A percentile compares a stretch with the other conserved stretches of the same genome.
Conservation (phyloP, 495 filamentous ascomycete genomes). For the Neurospora pannonica region DNA sequence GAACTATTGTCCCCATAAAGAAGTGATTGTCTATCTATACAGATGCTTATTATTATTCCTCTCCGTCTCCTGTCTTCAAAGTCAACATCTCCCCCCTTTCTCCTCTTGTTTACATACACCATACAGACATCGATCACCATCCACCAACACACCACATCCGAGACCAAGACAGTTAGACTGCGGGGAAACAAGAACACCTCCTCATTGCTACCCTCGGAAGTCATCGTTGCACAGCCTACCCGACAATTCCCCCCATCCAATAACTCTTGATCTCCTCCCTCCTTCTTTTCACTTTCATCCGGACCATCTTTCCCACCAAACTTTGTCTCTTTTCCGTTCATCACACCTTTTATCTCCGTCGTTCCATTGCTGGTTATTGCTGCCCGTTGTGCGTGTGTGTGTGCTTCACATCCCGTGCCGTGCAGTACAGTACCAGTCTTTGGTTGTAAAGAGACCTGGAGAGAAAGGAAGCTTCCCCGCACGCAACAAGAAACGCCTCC, state of each 20-base stretch:
- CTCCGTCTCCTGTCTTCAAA: not conserved
- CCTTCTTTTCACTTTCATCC: not conserved
- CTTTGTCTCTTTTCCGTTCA: not conserved
- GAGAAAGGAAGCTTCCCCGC: not conserved
- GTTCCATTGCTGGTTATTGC: not conserved
- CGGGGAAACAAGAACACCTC: not conserved
- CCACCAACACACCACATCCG: not conserved
- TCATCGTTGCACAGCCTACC: not conserved
- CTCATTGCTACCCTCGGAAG: not conserved
- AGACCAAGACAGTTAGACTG: not conserved
- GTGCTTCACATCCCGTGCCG: not conserved
- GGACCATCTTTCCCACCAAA: not conserved
- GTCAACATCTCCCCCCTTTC: not conserved
- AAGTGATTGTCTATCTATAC: not conserved
- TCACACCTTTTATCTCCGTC: not conserved
- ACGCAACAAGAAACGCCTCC: not conserved
- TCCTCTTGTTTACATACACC: not conserved
- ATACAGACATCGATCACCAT: not conserved
- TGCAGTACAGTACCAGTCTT: not conserved
- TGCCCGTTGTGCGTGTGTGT: not conserved
- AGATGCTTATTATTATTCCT: not conserved
- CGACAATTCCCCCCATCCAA: not conserved
- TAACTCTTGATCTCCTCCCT: not conserved
- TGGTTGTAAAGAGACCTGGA: not conserved
- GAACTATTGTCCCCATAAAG: not conserved